Percentiles rank a stretch among this genome's conserved stretches.
Evolutionary conservation across 2,329 filamentous ascomycete species (phyloP).

Genomic region (Cordyceps javanica): DNA sequence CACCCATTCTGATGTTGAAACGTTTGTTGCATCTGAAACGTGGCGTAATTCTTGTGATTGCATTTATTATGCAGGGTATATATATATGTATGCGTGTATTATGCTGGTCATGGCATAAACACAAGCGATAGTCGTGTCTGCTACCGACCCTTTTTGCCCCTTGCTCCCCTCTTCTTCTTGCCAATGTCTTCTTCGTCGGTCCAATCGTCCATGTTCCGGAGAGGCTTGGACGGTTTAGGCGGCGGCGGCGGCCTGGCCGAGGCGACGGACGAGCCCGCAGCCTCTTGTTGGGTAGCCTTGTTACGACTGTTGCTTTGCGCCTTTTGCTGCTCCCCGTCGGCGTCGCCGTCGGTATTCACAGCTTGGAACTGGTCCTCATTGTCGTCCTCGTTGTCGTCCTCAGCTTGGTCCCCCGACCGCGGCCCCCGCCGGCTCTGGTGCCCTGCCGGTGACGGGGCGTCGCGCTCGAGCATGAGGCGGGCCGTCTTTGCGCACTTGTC

Average conservation of each 20-base stretch:
- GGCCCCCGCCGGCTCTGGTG: no score
- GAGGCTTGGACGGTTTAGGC: not conserved
- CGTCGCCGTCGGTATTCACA: not conserved
- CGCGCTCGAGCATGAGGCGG: conserved; percentile 11
- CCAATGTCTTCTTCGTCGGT: conserved; percentile 7
- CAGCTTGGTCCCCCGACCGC: no score
- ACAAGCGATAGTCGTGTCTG: not conserved
- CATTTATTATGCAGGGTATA: not conserved
- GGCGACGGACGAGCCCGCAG: not conserved
- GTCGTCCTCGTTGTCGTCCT: not conserved
- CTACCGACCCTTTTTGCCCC: not conserved
- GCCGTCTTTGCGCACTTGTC: conserved; percentile 11
- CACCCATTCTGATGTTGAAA: not conserved
- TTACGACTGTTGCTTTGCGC: no score
- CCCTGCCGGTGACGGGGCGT: not conserved
- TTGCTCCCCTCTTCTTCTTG: conserved; percentile 1
- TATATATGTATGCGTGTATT: not conserved
- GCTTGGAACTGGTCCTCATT: no score
- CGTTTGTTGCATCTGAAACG: not conserved
- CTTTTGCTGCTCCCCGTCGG: not conserved
- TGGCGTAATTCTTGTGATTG: not conserved
- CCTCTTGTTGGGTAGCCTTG: no score
- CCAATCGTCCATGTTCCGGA: conserved; percentile 7
- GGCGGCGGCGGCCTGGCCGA: not conserved
- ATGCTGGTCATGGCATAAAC: no score